Percentiles rank a stretch among this genome's conserved stretches.
These are phyloP conservation scores for Mycena rebaudengoi DNA, from an alignment of 768 basidiomycete genomes.

Conservation along the genomic window DNA sequence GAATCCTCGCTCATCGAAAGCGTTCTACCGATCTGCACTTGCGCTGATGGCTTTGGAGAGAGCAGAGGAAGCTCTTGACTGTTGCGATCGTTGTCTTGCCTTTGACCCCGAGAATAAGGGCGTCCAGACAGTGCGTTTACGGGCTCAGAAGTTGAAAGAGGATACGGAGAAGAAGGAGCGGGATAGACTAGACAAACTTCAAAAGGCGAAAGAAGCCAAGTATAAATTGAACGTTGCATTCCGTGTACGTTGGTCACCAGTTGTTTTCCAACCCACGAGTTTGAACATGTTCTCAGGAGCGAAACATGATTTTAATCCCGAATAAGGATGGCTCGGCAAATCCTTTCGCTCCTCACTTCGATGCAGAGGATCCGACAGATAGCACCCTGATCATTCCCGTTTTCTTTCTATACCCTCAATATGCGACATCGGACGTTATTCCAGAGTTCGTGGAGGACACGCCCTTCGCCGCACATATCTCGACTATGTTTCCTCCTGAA, in stretches of 20 bases:
- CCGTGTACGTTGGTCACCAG: slow-evolving; percentile 56
- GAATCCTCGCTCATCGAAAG: slow-evolving; percentile 79
- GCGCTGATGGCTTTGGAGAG: slow-evolving; percentile 81
- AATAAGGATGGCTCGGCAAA: slow-evolving; percentile 61
- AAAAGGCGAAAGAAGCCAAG: slow-evolving; percentile 61
- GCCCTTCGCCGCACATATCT: slow-evolving; percentile 80
- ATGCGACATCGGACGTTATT: slow-evolving; percentile 90
- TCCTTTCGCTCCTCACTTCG: slow-evolving; percentile 72
- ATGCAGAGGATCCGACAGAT: slow-evolving; percentile 66
- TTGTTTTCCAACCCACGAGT: not conserved
- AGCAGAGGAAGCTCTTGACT: slow-evolving; percentile 85
- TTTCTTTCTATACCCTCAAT: slow-evolving; percentile 93
- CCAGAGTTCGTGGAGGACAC: slow-evolving; percentile 86
- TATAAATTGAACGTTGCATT: slow-evolving; percentile 65
- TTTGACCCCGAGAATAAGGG: slow-evolving; percentile 67
- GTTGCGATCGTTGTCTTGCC: slow-evolving; percentile 72
- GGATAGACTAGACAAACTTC: slow-evolving; percentile 58
- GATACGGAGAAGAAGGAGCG: slow-evolving; percentile 60
- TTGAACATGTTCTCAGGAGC: slow-evolving; percentile 57
- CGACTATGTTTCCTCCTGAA: slow-evolving; percentile 83
- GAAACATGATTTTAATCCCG: slow-evolving; percentile 71
- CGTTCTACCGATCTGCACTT: slow-evolving; percentile 84
- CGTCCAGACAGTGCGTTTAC: slow-evolving; percentile 58
- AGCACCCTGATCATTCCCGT: slow-evolving; percentile 81
- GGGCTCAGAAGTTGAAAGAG: slow-evolving; percentile 53